Evolutionary conservation across 108 stramenopile species (phyloP).

Genomic region (Tribonema minus): DNA sequence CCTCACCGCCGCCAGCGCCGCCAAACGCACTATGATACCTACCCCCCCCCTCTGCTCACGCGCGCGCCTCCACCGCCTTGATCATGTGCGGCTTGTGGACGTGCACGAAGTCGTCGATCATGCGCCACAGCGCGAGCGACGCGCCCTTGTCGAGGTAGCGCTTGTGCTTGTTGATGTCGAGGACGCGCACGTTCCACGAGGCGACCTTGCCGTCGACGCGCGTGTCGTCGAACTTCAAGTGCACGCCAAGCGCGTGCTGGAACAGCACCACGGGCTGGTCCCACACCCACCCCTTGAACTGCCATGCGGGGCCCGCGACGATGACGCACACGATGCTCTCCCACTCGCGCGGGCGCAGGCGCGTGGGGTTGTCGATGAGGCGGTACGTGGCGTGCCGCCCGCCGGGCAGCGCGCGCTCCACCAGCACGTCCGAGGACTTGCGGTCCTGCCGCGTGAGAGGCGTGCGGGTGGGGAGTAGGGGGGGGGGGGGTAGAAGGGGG

Average conservation of each 20-base stretch:
- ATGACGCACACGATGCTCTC: constrained; percentile 85
- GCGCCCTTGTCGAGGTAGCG: constrained; percentile 20
- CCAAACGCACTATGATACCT: too few species aligned
- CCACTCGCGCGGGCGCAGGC: constrained; percentile 68
- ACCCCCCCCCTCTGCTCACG: too few species aligned
- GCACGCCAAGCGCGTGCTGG: constrained; percentile 45
- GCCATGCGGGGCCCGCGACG: constrained; percentile 84
- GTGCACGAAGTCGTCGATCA: constrained; percentile 21
- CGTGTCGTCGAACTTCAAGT: constrained; percentile 49
- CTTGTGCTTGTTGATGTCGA: constrained; percentile 35
- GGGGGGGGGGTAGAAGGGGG: constrained; percentile 7
- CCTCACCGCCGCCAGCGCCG: too few species aligned
- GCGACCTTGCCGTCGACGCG: constrained; percentile 15
- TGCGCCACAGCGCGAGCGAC: constrained; percentile 7
- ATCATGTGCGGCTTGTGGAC: constrained; percentile 22
- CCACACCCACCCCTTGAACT: constrained; percentile 89
- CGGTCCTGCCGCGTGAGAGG: too few species aligned
- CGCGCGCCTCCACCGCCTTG: too few species aligned
- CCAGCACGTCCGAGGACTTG: constrained; percentile 10
- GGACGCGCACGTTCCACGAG: constrained; percentile 27
- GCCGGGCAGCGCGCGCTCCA: constrained; percentile 10
- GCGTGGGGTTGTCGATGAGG: constrained; percentile 79
- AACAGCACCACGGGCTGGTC: constrained; percentile 45
- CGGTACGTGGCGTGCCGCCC: constrained; percentile 72
- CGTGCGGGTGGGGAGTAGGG: too few species aligned